phyloP scores from a whole-genome alignment of 2,329 filamentous ascomycete genomes.

The Trichophyton equinum region DNA sequence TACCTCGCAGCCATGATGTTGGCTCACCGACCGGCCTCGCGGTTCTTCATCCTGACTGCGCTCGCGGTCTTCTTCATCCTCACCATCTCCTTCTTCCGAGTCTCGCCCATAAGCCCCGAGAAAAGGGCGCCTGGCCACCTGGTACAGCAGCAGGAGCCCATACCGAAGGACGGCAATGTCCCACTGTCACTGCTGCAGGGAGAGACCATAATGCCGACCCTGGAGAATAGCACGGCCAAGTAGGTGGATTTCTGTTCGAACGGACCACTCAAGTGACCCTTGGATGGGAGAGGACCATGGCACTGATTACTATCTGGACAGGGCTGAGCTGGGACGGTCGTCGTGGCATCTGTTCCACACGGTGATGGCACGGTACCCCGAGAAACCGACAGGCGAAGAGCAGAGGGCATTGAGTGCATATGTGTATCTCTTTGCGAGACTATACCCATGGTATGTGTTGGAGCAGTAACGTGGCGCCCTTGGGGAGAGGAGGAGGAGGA shows the following conservation, averaged over 20 bases:
- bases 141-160: slow-evolving; percentile 17
- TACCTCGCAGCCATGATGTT: not conserved
- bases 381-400: slow-evolving; percentile 49
- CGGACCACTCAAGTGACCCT: too few relatives aligned
- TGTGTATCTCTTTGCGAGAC: slow-evolving; percentile 50
- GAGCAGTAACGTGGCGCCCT: too few relatives aligned
- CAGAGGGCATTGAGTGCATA: slow-evolving; percentile 47
- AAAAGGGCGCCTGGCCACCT: slow-evolving; percentile 31
- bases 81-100: slow-evolving; percentile 28
- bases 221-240: slow-evolving; percentile 40
- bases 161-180: slow-evolving; percentile 11
- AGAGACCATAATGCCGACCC: slow-evolving; percentile 34
- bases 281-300: too few relatives aligned
- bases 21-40: slow-evolving; percentile 25
- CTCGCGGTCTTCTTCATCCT: slow-evolving; percentile 24
- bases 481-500: too few relatives aligned
- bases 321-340: slow-evolving; percentile 51
- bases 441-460: slow-evolving; percentile 47
- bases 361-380: slow-evolving; percentile 53
- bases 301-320: slow-evolving; percentile 15
- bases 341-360: slow-evolving; percentile 57
- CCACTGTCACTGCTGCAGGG: slow-evolving; percentile 30
- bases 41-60: slow-evolving; percentile 25
- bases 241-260: slow-evolving; percentile 15
- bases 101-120: slow-evolving; percentile 27